Base-by-base conservation (phyloP, 2,329 filamentous ascomycete genomes). In the Parastagonospora avenae region DNA sequence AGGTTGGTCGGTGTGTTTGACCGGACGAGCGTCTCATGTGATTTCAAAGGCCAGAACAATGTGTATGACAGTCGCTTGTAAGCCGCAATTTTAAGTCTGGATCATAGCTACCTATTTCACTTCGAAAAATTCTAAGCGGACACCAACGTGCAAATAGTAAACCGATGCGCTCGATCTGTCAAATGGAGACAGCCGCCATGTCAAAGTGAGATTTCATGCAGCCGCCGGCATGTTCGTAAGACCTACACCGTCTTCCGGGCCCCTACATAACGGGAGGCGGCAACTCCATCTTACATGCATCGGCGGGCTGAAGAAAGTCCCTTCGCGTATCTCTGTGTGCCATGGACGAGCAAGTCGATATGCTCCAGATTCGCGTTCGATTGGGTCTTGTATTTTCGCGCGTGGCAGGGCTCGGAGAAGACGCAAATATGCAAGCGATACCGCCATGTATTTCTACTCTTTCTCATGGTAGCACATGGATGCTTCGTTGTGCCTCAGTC, bases 261-360 rank as follows among this genome's bases (percentile, higher is more conserved):
- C 59, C 63, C 63, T 64, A 68, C 62, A 65, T 66, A 64, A 66
- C 60, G 58, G 43, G 52, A 48, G 30, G 35, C 16, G 38, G 37
- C 32, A 24, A 33, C 36, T 50, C 37, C 31, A 27, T 55, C 50
- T 63, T 48, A 62, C 54, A 32, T 59, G 54, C 60, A 60, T 61
- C 48, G 36, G 35, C 32, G 39, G 48, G 33, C 15, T 24, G 42
- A 14, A 14, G 36, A 31, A 29, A 5, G 40, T 42, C 45, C 47
- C 47, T 42, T 52, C 48, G 15, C 29, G 16, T 14, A 39, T 24
- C 16, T 46, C 45, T 45, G 35, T 40, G 32, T 44, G 29, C 30
- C 35, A 42, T 48, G 33, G 19, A 16, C 5, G 19, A 5, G 29
- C 47, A 43, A 40, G 32, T 32, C 39, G 15, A 27, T 39, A 10